Base-by-base conservation (phyloP, 2,329 filamentous ascomycete species). In the Pseudogymnoascus sp. region DNA sequence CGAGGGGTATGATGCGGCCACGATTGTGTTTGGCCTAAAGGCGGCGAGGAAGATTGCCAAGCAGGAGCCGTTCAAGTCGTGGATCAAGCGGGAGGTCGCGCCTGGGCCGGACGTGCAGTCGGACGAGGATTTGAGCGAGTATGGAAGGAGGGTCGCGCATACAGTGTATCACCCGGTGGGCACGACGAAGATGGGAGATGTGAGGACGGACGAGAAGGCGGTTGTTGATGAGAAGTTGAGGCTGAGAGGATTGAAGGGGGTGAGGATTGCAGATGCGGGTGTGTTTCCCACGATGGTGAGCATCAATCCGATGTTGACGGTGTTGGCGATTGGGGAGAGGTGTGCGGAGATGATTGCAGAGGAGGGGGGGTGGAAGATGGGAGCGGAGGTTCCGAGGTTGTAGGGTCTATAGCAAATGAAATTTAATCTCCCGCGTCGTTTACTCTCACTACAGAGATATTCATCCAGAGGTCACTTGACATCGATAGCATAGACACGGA, bases 301-400 rank as follows among this genome's bases (percentile, higher is more conserved):
- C 60, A 88, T 94, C 73, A 96, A 96, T 78, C 91, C 90, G 63
- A 94, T 96, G 92, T 78, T 96, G 71, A 96, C 91, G 1, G 91
- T 96, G 4, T 75, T 96, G 71, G 87, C 84, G 60, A 84, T 95
- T 69, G 92, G 89, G 6, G 92, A 96, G 83, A 82, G 89, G 62
- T 87, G 85, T 5, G 92, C 92, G 0, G 92, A 96, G 80, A 74
- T 96, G 73, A 87, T 96, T 71, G 87, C 87, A 31, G 80, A 86
- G 71, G 85, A 90, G 66, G 88, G 83, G 63, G 84, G 84, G 17
- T 88, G 85, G 85, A 84, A 66, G 44, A 31, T 54, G 39, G 68
- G 69, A 9, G 66, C 68, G 63, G 62, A 47, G 6, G 64, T 63
- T 33, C 64, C 70, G 13, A 71, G 66, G 47, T 65, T 71, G 62